Base-by-base conservation (phyloP, 2,329 filamentous ascomycete species). In the Zarea fungicola region DNA sequence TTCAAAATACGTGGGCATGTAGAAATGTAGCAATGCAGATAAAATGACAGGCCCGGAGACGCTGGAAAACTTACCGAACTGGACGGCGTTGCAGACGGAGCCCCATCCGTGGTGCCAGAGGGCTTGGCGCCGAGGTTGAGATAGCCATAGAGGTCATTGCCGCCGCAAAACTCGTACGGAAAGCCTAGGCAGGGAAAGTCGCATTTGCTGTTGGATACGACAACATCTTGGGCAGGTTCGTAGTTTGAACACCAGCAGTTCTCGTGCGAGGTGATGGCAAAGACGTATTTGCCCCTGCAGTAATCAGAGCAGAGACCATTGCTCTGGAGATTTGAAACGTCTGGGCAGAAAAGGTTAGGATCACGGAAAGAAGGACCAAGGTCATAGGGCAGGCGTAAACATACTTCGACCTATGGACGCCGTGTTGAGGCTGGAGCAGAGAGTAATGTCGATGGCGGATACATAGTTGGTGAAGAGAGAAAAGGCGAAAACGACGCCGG, bases 241-340 rank as follows among this genome's bases (percentile, higher is more conserved):
- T 83, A 83, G 62, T 89, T 77, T 31, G 84, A 84, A 63, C 87
- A 92, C 85, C 85, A 92, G 62, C 87, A 92, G 44, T 74, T 65
- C 26, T 79, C 70, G 14, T 67, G 74, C 57, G 88, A 77, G 1
- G 90, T 70, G 41, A 92, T 72, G 55, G 84, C 85, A 53, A 84
- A 87, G 32, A 86, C 85, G 55, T 74, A 86, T 14, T 72, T 57
- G 18, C 61, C 59, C 22, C 65, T 58, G 66, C 87, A 92, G 42
- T 74, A 74, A 42, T 78, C 68, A 42, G 72, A 67, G 62, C 87
- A 92, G 11, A 82, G 74, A 25, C 86, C 86, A 56, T 88, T 82
- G 18, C 16, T 37, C 26, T 49, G 46, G 3, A 49, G 46, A 18
- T 37, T 42, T 18, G 46, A 49, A 8, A 29, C 13, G 23, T 49